A percentile compares a stretch with the other conserved stretches of the same genome.
Evolutionary conservation across 495 filamentous ascomycete species (phyloP).

Genomic region (Tricharina praecox): DNA sequence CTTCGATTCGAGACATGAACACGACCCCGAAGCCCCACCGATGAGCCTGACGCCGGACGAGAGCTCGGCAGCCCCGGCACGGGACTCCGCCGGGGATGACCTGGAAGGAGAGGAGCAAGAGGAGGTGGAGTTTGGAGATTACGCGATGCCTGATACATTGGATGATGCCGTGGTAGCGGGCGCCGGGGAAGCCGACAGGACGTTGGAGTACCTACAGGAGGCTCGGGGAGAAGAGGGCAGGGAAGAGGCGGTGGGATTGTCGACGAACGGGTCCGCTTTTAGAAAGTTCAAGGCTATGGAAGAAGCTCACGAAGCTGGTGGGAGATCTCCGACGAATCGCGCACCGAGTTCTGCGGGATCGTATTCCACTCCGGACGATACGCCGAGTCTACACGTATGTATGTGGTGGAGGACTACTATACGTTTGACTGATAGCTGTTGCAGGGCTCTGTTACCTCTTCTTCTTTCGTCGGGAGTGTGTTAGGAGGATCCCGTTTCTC

Average conservation of each 20-base stretch:
- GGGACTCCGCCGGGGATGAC: constrained; percentile 9
- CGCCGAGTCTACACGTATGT: constrained; percentile 70
- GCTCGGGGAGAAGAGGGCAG: constrained; percentile 17
- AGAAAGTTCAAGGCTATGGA: constrained; percentile 17
- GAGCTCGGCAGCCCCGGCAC: constrained; percentile 19
- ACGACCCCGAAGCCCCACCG: constrained; percentile 22
- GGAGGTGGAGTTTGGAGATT: no score
- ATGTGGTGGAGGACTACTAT: not conserved
- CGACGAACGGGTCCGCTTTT: constrained; percentile 13
- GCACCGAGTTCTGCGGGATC: constrained; percentile 26
- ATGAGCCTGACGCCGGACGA: constrained; percentile 27
- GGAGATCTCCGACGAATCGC: constrained; percentile 20
- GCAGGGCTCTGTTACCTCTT: constrained; percentile 70
- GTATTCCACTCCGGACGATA: constrained; percentile 55
- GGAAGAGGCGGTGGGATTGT: not conserved
- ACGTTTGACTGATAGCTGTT: not conserved
- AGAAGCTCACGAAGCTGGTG: constrained; percentile 14
- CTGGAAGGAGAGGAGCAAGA: not conserved
- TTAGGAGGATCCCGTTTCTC: constrained; percentile 34
- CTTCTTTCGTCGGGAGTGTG: constrained; percentile 53
- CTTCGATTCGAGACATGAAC: constrained; percentile 20
- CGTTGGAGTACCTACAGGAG: constrained; percentile 26
- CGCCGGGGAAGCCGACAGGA: constrained; percentile 2
- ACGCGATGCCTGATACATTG: constrained; percentile 10
- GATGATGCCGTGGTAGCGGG: not conserved